Conservation (phyloP, 2,329 filamentous ascomycete species). For the Trichoderma afroharzianum region DNA sequence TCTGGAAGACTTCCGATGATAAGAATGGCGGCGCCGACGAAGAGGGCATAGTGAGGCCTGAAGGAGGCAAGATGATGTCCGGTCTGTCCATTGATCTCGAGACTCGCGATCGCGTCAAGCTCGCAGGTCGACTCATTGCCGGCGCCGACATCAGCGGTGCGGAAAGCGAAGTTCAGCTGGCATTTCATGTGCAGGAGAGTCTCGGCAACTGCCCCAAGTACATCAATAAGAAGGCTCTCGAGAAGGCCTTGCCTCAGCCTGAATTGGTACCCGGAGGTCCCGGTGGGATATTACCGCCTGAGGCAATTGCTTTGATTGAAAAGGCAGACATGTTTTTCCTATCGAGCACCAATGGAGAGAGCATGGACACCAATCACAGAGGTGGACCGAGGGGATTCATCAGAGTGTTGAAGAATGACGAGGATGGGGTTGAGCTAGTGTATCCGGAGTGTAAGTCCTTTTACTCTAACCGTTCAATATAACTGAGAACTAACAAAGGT, state of each 20-base stretch:
- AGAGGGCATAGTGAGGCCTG: conserved; percentile 27
- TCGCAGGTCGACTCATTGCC: conserved; percentile 66
- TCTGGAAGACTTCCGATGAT: conserved; percentile 41
- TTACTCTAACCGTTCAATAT: background rate
- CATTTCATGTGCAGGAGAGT: conserved; percentile 66
- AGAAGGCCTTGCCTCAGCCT: conserved; percentile 44
- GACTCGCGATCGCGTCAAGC: conserved; percentile 64
- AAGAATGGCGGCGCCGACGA: background rate
- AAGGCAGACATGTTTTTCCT: conserved; percentile 76
- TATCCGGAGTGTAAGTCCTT: conserved; percentile 66
- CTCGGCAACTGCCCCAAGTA: conserved; percentile 88
- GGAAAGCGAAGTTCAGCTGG: conserved; percentile 47
- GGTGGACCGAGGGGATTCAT: conserved; percentile 74
- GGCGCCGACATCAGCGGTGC: conserved; percentile 47
- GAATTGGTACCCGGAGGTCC: conserved; percentile 43
- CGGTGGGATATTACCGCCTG: conserved; percentile 41
- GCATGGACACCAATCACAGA: conserved; percentile 82
- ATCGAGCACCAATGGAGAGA: conserved; percentile 59
- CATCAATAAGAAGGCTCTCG: conserved; percentile 68
- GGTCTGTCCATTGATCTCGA: conserved; percentile 54
- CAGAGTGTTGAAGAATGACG: conserved; percentile 58
- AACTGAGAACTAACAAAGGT: background rate
- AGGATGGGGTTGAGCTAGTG: conserved; percentile 48
- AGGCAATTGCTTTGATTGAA: conserved; percentile 56
- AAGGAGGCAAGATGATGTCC: conserved; percentile 39